Percentiles rank a stretch among this genome's conserved stretches.
Conservation (phyloP, 345 rosid genomes). For the Hibiscus mutabilis region DNA sequence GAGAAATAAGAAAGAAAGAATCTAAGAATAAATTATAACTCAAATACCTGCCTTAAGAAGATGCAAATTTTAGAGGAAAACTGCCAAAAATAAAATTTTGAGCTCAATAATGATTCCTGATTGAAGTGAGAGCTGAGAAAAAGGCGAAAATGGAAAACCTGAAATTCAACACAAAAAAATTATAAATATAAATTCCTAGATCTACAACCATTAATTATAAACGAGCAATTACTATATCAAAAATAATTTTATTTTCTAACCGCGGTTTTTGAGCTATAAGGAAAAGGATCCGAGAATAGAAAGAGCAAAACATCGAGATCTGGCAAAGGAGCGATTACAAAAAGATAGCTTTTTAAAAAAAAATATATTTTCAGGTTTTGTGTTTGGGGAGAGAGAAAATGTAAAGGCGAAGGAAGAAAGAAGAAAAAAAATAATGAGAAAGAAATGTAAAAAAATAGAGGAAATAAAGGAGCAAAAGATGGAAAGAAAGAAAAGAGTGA, state of each 20-base stretch:
- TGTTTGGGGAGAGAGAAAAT: conserved; percentile 8
- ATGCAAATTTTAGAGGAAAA: not conserved
- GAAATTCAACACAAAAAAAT: conserved; percentile 11
- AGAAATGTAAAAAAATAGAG: not conserved
- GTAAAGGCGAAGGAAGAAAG: not conserved
- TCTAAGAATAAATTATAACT: not conserved
- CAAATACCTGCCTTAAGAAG: not conserved
- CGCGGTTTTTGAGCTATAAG: conserved; percentile 25
- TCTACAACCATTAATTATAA: not conserved
- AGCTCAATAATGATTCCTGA: conserved; percentile 25
- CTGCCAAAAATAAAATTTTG: not conserved
- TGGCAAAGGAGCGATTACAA: not conserved
- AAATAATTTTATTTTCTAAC: conserved; percentile 7
- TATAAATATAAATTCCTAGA: conserved; percentile 3
- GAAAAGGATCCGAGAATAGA: conserved; percentile 26
- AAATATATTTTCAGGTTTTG: too few species aligned
- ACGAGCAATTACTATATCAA: not conserved
- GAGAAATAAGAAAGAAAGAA: not conserved
- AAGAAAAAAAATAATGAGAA: not conserved
- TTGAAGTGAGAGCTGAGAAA: conserved; percentile 30
- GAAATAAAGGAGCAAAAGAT: not conserved
- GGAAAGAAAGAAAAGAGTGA: not conserved
- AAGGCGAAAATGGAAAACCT: conserved; percentile 31
- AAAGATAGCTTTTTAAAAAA: not conserved
- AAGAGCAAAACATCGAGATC: conserved; percentile 32